phyloP scores from a whole-genome alignment of 768 basidiomycete species.

The Boletus reticuloceps region DNA sequence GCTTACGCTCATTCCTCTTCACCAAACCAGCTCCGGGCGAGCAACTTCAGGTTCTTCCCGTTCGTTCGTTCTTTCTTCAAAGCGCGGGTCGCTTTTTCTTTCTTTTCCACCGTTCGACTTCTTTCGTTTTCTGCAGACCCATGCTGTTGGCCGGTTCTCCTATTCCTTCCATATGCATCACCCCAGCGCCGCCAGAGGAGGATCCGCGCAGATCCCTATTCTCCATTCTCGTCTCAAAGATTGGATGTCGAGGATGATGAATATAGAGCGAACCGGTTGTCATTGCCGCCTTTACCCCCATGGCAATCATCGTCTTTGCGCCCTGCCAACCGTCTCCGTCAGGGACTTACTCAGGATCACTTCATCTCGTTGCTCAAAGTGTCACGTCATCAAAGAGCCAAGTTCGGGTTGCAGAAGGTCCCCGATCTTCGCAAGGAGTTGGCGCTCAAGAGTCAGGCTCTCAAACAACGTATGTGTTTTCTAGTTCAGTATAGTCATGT shows the following conservation, averaged over 20 bases:
- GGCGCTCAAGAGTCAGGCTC: constrained; percentile 66
- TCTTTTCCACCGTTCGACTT: neutral
- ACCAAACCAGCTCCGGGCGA: too few relatives aligned
- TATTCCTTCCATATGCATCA: constrained; percentile 70
- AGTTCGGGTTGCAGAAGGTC: constrained; percentile 43
- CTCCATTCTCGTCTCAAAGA: constrained; percentile 49
- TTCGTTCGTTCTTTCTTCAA: too few relatives aligned
- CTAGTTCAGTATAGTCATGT: neutral
- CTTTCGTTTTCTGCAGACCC: constrained; percentile 16
- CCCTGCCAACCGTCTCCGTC: constrained; percentile 37
- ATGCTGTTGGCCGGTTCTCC: constrained; percentile 43
- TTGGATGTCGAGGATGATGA: constrained; percentile 42
- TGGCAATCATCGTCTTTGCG: constrained; percentile 52
- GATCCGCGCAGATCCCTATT: constrained; percentile 51
- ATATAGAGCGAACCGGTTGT: constrained; percentile 57
- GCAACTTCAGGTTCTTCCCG: too few relatives aligned
- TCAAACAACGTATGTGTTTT: constrained; percentile 62
- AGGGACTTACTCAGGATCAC: constrained; percentile 59
- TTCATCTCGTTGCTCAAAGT: constrained; percentile 65
- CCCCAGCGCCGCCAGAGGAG: constrained; percentile 61
- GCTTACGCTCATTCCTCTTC: too few relatives aligned
- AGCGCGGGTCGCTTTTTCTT: constrained; percentile 55
- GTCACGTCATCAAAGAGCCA: constrained; percentile 54
- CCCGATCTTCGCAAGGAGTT: constrained; percentile 72
- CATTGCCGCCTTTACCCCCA: constrained; percentile 41